A percentile compares a stretch with the other conserved stretches of the same genome.
Evolutionary conservation across 1,139 yeast species (phyloP).

Genomic region (Zygosaccharomyces pseudobailii): DNA sequence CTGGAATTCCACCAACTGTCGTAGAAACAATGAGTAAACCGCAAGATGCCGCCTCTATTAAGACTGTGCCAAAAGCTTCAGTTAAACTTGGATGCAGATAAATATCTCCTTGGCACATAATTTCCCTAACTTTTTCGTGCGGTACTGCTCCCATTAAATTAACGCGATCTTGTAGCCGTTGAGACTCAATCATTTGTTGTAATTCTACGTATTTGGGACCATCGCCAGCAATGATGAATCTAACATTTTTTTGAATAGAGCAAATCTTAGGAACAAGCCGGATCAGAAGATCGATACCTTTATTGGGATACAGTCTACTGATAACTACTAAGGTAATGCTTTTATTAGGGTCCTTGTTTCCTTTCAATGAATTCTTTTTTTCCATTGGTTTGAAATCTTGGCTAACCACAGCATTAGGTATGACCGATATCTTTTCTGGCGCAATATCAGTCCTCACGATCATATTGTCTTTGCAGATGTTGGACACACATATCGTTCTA

Average conservation of each 20-base stretch:
- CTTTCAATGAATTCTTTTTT: conserved; percentile 1
- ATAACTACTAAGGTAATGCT: conserved; percentile 82
- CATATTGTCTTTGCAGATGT: conserved; percentile 94
- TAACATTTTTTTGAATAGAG: conserved; percentile 53
- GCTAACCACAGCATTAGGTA: conserved; percentile 92
- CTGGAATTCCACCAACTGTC: conserved; percentile 96
- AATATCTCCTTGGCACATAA: conserved; percentile 91
- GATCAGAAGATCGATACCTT: conserved; percentile 86
- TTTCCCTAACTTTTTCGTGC: conserved; percentile 90
- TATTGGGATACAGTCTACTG: conserved; percentile 88
- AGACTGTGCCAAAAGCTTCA: conserved; percentile 96
- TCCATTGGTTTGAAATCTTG: conserved; percentile 66
- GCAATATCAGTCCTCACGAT: conserved; percentile 80
- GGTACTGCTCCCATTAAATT: conserved; percentile 79
- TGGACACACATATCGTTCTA: conserved; percentile 91
- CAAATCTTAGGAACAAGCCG: conserved; percentile 88
- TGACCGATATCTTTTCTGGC: conserved; percentile 76
- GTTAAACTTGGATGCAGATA: conserved; percentile 91
- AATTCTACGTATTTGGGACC: conserved; percentile 93
- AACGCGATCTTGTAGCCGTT: conserved; percentile 83
- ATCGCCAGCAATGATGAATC: conserved; percentile 88
- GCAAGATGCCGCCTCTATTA: conserved; percentile 97
- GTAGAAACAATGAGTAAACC: conserved; percentile 93
- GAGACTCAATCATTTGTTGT: conserved; percentile 90
- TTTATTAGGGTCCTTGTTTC: conserved; percentile 12